A percentile compares a stretch with the other conserved stretches of the same genome.
Conservation (phyloP, 768 basidiomycete genomes). For the Mrakia blollopis region DNA sequence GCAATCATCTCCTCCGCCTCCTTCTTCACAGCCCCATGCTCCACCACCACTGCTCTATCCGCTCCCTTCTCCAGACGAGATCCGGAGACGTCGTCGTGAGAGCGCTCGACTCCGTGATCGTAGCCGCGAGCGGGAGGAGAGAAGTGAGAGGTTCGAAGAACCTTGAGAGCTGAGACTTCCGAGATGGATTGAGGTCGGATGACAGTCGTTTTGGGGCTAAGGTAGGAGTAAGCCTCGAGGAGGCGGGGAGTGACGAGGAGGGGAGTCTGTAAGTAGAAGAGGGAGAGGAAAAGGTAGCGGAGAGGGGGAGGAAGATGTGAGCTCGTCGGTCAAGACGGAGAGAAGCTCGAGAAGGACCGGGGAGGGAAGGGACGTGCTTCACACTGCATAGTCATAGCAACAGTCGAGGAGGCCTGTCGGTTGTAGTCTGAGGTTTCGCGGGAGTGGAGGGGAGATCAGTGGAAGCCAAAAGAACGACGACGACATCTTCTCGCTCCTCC, state of each 20-base stretch:
- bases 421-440: background rate
- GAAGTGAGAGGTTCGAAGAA: background rate
- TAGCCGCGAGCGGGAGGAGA: background rate
- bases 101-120: background rate
- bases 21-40: background rate
- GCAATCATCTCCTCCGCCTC: conserved; percentile 13
- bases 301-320: background rate
- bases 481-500: background rate
- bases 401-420: conserved; percentile 7
- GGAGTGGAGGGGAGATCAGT: background rate
- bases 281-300: background rate
- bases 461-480: background rate
- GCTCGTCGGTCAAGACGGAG: background rate
- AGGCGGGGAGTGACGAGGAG: conserved; percentile 6
- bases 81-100: background rate
- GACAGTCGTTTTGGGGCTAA: background rate
- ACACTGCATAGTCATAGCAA: conserved; percentile 18
- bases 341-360: background rate
- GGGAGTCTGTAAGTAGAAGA: background rate
- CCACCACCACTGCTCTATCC: background rate
- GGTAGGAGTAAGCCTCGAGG: conserved; percentile 7
- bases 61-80: too few relatives aligned
- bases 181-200: background rate
- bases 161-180: background rate
- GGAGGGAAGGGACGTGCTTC: background rate